Evolutionary conservation across 2,329 filamentous ascomycete genomes (phyloP), one percentile per base, ranked within the genome.

Genomic region (Alternaria ventricosa): DNA sequence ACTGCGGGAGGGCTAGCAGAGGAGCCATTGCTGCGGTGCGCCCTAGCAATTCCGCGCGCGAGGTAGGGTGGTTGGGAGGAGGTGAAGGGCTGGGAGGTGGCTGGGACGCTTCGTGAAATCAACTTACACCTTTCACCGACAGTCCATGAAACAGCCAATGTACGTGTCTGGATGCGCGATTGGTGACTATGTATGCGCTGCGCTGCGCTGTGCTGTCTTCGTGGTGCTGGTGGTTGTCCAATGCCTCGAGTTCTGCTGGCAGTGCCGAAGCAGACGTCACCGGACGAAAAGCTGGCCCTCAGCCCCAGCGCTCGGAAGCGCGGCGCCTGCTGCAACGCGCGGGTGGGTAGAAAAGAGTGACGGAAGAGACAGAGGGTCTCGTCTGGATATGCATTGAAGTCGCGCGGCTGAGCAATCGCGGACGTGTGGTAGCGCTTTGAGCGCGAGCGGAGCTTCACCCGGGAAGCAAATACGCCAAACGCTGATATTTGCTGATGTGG

Each of bases 1-100:
- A 59, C 57, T 63, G 63, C 64, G 62, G 71, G 66, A 63, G 64
- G 62, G 57, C 63, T 70, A 61, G 66, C 63, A 60, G 69, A 64
- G 69, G 67, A 70, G 64, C 70, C 71, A 71, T 73, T 64, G 63
- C 69, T 66, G 71, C 55, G 44, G 67, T 65, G 55, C 44, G 51
- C 55, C 59, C 57, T 50, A 44, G 64, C 61, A 59, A 54, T 47
- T 63, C 58, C 60, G 50, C 55, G 50, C 47, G 60, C 49, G 51
- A 56, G 47, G 45, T 7, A 30, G 50, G 56, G 60, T 33, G 60
- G 60, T 55, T 58, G 60, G 55, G 56, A 46, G 57, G 45, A 55
- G 56, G 56, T 63, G 56, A 63, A 63, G 60, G 60, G 68, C 63
- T 71, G 69, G 70, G 57, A 62, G 66, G 65, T 63, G 70, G 69